These are phyloP conservation scores for Ceratocystis alfenasii DNA, from an alignment of 2,329 filamentous ascomycete species.

Conservation along the genomic window DNA sequence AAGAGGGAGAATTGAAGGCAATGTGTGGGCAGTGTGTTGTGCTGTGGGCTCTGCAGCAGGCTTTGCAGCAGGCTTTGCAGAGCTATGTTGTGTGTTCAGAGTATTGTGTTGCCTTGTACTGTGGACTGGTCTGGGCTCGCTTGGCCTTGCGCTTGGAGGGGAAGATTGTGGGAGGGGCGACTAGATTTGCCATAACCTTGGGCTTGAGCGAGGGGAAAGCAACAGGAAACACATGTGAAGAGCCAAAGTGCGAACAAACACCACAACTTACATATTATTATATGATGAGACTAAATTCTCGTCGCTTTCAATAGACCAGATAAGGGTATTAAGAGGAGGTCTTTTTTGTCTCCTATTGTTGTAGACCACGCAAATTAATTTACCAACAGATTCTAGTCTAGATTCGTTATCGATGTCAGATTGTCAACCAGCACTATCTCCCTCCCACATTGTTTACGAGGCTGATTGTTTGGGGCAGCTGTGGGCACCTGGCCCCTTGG, in stretches of 20 bases:
- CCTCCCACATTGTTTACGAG: background rate
- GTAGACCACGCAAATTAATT: background rate
- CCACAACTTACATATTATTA: no score
- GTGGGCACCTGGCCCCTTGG: no score
- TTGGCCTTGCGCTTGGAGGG: slow-evolving; percentile 1
- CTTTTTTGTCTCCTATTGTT: no score
- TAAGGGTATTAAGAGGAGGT: no score
- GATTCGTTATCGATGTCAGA: background rate
- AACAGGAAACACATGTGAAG: no score
- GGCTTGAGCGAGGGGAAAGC: background rate
- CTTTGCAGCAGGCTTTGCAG: no score
- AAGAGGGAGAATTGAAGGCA: background rate
- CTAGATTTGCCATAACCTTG: background rate
- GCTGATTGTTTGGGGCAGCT: no score
- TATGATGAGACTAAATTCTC: no score
- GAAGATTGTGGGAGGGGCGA: slow-evolving; percentile 2
- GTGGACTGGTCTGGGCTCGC: background rate
- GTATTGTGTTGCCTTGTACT: background rate
- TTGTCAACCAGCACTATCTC: background rate
- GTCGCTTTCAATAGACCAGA: no score
- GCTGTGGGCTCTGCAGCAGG: background rate
- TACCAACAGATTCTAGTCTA: background rate
- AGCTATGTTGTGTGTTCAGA: background rate
- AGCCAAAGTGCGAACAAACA: no score
- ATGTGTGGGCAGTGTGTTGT: background rate